These are phyloP conservation scores for Annona squamosa DNA, from an alignment of 164 flowering plant genomes.

Conservation along the genomic window DNA sequence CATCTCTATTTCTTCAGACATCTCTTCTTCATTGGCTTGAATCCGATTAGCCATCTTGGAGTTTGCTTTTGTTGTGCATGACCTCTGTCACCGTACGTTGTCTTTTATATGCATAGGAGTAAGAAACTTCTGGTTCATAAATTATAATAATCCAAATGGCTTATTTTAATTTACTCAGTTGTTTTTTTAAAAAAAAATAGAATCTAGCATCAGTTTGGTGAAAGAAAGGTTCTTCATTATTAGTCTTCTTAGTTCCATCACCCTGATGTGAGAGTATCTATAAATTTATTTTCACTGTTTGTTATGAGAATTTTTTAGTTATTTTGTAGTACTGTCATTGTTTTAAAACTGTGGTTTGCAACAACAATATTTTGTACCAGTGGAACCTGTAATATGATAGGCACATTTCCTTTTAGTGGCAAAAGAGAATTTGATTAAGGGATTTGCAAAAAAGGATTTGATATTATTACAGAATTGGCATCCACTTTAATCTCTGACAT, in stretches of 20 bases:
- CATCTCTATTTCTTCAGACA: conserved; percentile 6
- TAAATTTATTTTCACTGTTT: background rate
- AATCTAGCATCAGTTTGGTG: background rate
- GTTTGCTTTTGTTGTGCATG: background rate
- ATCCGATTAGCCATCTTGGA: conserved; percentile 11
- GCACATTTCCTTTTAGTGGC: background rate
- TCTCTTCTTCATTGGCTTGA: background rate
- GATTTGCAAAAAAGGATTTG: no score
- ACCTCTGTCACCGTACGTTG: background rate
- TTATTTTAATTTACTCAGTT: background rate
- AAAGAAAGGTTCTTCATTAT: background rate
- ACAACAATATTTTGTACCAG: background rate
- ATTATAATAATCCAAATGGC: background rate
- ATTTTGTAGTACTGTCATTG: background rate
- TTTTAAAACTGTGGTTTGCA: background rate
- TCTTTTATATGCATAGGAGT: conserved; percentile 1
- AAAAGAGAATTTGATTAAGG: no score
- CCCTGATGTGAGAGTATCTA: background rate
- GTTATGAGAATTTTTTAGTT: background rate
- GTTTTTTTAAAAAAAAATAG: background rate
- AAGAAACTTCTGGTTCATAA: background rate
- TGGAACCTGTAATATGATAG: background rate
- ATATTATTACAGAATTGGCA: no score
- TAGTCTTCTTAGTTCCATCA: background rate
- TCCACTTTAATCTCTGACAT: no score